Evolutionary conservation across 768 basidiomycete genomes (phyloP), one percentile per base, ranked within the genome.

Genomic region (Termitomyces sp.): DNA sequence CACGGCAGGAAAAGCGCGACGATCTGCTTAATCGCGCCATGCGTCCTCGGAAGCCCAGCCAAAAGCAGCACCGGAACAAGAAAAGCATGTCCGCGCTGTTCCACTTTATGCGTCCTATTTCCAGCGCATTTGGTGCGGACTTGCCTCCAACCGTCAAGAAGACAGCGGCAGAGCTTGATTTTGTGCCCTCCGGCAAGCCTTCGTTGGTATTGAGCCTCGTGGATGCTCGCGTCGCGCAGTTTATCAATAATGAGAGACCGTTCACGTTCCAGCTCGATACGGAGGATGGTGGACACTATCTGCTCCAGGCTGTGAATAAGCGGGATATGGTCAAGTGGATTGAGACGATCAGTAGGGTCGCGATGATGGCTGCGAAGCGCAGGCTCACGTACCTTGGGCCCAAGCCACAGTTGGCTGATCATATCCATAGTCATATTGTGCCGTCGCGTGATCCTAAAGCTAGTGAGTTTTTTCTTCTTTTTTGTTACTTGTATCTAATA

Each of bases 61-160:
- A 84, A 68, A 91, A 92, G 72, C 87, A 88, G 59, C 89, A 91
- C 63, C 82, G 90, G n/a, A 86, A 88, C 73, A 93, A 93, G 82
- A 91, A 92, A 75, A 92, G 90, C 77, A 89, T 92, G 79, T 92
- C 87, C 0, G 88, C 89, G 5, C 89, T 94, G 72, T 82, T 93
- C 74, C 88, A 86, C 67, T 80, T 93, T 75, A 93, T 93, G 87
- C 83, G 92, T n/a, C 92, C 92, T 2, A 86, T 93, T 56, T 94
- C 92, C 15, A 92, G 86, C 62, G 92, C 92, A 2, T 94, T 94
- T 68, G 86, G 86, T 20, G 83, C 87, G 49, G 87, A 89, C 53
- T 78, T 80, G 32, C 72, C 76, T 5, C 68, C 77, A n/a, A 70
- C 71, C 4, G 52, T 76, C 62, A 87, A 84, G 71, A 83, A 81